Evolutionary conservation across 2,329 filamentous ascomycete genomes (phyloP).

Genomic region (Pyricularia sp.): DNA sequence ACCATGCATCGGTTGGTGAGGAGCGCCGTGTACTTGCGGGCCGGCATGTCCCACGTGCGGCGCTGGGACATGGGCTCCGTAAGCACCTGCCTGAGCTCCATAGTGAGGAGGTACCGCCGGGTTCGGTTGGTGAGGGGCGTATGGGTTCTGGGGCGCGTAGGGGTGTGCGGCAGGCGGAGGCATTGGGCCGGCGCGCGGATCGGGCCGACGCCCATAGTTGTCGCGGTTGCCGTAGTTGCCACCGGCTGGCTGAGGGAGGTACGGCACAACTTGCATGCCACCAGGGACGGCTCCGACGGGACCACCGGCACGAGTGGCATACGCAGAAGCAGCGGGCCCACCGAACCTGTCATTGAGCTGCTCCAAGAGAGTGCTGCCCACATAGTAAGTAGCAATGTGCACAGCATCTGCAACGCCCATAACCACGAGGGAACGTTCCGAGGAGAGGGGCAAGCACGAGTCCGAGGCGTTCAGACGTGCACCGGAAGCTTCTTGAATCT

Average conservation of each 20-base stretch:
- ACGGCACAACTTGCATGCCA: slow-evolving; percentile 98
- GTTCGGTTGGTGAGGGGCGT: slow-evolving; percentile 51
- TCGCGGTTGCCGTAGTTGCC: slow-evolving; percentile 89
- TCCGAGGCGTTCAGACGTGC: slow-evolving; percentile 94
- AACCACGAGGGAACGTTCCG: slow-evolving; percentile 93
- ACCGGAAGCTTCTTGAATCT: slow-evolving; percentile 96
- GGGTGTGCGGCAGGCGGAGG: slow-evolving; percentile 37
- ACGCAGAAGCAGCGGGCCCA: slow-evolving; percentile 91
- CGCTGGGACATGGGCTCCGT: slow-evolving; percentile 70
- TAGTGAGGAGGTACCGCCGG: slow-evolving; percentile 66
- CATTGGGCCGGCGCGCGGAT: slow-evolving; percentile 60
- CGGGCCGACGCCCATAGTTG: slow-evolving; percentile 65
- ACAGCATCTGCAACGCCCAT: slow-evolving; percentile 96
- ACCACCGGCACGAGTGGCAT: slow-evolving; percentile 86
- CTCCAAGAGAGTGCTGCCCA: slow-evolving; percentile 93
- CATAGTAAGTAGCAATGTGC: slow-evolving; percentile 97
- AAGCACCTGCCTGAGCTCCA: slow-evolving; percentile 58
- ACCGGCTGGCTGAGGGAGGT: slow-evolving; percentile 82
- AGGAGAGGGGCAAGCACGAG: slow-evolving; percentile 83
- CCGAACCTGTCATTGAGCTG: slow-evolving; percentile 95
- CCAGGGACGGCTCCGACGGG: slow-evolving; percentile 89
- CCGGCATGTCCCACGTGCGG: slow-evolving; percentile 50
- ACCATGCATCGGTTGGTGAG: slow-evolving; percentile 62
- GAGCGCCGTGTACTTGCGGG: slow-evolving; percentile 47
- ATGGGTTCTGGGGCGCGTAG: slow-evolving; percentile 58